phyloP scores from a whole-genome alignment of 2,329 filamentous ascomycete genomes.

The Lasiodiplodia hormozganensis region DNA sequence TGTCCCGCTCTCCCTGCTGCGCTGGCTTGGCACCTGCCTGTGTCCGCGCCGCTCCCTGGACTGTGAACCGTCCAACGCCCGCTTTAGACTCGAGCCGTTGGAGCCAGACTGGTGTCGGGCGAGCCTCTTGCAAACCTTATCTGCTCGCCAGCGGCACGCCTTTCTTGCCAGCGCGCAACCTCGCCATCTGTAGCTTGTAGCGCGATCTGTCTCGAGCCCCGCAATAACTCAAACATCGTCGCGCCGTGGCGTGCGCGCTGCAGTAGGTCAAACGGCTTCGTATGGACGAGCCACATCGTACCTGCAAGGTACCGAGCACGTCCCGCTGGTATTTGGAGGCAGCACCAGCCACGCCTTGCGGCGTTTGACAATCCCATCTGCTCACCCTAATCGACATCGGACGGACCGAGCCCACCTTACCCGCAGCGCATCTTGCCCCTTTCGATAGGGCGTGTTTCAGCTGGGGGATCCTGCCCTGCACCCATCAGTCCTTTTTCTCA shows the following conservation, averaged over 20 bases:
- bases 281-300: conserved; percentile 23
- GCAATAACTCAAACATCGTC: conserved; percentile 6
- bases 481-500: conserved; percentile 7
- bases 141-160: conserved; percentile 15
- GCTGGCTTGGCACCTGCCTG: background rate
- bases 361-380: conserved; percentile 7
- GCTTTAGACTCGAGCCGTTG: conserved; percentile 15
- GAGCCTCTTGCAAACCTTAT: conserved; percentile 24
- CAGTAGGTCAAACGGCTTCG: conserved; percentile 17
- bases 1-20: conserved; percentile 13
- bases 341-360: conserved; percentile 16
- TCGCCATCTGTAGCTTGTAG: background rate
- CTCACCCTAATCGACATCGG: conserved; percentile 3
- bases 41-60: conserved; percentile 2
- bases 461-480: background rate
- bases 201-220: conserved; percentile 5
- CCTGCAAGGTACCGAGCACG: conserved; percentile 17
- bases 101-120: conserved; percentile 1
- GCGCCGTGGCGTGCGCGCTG: conserved; percentile 20
- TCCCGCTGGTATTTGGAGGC: conserved; percentile 14
- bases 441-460: conserved; percentile 22
- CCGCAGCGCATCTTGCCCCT: conserved; percentile 7
- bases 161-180: conserved; percentile 3
- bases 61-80: background rate
- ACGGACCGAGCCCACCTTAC: background rate